phyloP scores from a whole-genome alignment of 352 stramenopile species.

The Phytophthora chlamydospora region DNA sequence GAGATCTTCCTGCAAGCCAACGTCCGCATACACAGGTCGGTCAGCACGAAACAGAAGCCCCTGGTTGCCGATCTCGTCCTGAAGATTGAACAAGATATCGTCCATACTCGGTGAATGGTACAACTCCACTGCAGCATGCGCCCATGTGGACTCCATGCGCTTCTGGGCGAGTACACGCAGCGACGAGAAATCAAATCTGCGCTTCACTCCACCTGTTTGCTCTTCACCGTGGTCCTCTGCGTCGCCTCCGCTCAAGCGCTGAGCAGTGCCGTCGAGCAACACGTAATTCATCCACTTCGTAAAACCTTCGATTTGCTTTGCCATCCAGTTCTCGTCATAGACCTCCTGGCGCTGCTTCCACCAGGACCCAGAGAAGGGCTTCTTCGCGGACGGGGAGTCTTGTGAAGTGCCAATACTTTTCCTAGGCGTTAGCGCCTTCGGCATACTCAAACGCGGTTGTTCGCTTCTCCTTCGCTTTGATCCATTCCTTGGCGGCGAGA shows the following conservation, averaged over 20 bases:
- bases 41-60: slow-evolving; percentile 88
- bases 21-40: slow-evolving; percentile 90
- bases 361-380: slow-evolving; percentile 57
- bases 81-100: slow-evolving; percentile 61
- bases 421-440: slow-evolving; percentile 4
- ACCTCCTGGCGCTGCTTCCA: slow-evolving; percentile 74
- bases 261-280: slow-evolving; percentile 57
- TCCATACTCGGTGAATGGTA: slow-evolving; percentile 64
- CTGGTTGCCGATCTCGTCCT: slow-evolving; percentile 73
- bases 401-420: slow-evolving; percentile 14
- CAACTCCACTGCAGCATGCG: slow-evolving; percentile 56
- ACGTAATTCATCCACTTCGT: slow-evolving; percentile 91
- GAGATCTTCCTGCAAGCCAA: slow-evolving; percentile 89
- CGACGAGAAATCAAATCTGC: slow-evolving; percentile 66
- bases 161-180: slow-evolving; percentile 77
- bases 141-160: slow-evolving; percentile 73
- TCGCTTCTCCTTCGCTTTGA: slow-evolving; percentile 39
- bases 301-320: slow-evolving; percentile 80
- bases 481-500: slow-evolving; percentile 45
- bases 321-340: slow-evolving; percentile 83
- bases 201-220: slow-evolving; percentile 14
- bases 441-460: slow-evolving; percentile 2
- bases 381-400: slow-evolving; percentile 19
- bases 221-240: slow-evolving; percentile 22
- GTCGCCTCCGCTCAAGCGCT: slow-evolving; percentile 36